Conservation (phyloP, 2,329 filamentous ascomycete species). For the Ophiosphaerella korrae region DNA sequence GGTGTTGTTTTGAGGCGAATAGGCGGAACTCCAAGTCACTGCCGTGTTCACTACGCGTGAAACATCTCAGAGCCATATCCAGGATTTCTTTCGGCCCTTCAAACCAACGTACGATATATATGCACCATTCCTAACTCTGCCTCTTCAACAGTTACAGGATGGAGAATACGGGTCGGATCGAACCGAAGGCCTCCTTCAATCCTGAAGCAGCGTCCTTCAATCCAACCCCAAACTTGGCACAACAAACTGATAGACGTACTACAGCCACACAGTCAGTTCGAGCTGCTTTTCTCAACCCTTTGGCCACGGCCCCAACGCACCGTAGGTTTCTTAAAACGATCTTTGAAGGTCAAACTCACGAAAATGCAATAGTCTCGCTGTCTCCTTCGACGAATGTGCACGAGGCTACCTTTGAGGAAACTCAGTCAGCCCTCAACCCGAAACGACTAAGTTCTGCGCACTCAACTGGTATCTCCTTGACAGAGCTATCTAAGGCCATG, state of each 20-base stretch:
- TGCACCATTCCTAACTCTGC: no score
- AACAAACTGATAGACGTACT: not conserved
- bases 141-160: not conserved
- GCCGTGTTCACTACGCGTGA: slow-evolving; percentile 6
- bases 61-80: no score
- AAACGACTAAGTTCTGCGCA: not conserved
- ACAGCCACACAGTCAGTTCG: not conserved
- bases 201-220: slow-evolving; percentile 19
- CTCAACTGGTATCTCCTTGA: not conserved
- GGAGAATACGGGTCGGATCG: not conserved
- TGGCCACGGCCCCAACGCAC: no score
- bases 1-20: slow-evolving; percentile 3
- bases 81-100: no score
- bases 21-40: slow-evolving; percentile 4
- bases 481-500: slow-evolving; percentile 1
- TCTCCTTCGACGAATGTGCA: slow-evolving; percentile 3
- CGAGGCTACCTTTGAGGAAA: not conserved
- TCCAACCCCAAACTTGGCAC: slow-evolving; percentile 3
- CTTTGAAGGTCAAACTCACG: not conserved
- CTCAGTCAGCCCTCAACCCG: not conserved
- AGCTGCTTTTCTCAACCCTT: no score
- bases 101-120: no score
- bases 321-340: no score
- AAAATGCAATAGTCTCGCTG: slow-evolving; percentile 7
- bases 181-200: slow-evolving; percentile 14